phyloP scores from a whole-genome alignment of 305 asterid genomes.

The Andrographis paniculata region DNA sequence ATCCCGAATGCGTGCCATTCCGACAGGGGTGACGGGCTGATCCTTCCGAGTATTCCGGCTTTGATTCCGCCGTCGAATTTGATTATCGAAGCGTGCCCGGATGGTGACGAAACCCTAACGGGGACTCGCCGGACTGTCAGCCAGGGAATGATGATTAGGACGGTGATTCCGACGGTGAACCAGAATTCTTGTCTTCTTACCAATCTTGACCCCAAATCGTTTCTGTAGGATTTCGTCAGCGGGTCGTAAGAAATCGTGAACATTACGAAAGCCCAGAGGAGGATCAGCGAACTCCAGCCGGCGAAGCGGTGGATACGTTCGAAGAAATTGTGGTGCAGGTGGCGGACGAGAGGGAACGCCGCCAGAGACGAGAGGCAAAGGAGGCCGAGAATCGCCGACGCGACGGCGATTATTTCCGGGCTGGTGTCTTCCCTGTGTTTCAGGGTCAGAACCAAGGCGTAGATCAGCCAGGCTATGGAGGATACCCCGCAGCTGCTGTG shows the following conservation, averaged over 20 bases:
- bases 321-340: conserved; percentile 67
- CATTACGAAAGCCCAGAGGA: conserved; percentile 40
- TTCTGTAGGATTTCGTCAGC: conserved; percentile 28
- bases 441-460: conserved; percentile 20
- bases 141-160: conserved; percentile 6
- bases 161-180: conserved; percentile 10
- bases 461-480: conserved; percentile 54
- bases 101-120: conserved; percentile 36
- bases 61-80: conserved; percentile 13
- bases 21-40: conserved; percentile 2
- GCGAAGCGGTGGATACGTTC: conserved; percentile 60
- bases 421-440: conserved; percentile 38
- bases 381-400: conserved; percentile 32
- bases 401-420: conserved; percentile 31
- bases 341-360: conserved; percentile 27
- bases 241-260: conserved; percentile 43
- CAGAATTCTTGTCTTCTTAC: neutral
- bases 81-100: conserved; percentile 18
- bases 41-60: conserved; percentile 3
- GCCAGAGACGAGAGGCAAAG: conserved; percentile 36
- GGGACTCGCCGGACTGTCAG: conserved; percentile 29
- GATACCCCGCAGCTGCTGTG: conserved; percentile 69
- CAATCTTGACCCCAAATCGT: conserved; percentile 16
- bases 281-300: conserved; percentile 52
- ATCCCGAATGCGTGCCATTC: conserved; percentile 11